Conservation (phyloP, 1,284 basidiomycete genomes). For the Schizophyllum amplum region DNA sequence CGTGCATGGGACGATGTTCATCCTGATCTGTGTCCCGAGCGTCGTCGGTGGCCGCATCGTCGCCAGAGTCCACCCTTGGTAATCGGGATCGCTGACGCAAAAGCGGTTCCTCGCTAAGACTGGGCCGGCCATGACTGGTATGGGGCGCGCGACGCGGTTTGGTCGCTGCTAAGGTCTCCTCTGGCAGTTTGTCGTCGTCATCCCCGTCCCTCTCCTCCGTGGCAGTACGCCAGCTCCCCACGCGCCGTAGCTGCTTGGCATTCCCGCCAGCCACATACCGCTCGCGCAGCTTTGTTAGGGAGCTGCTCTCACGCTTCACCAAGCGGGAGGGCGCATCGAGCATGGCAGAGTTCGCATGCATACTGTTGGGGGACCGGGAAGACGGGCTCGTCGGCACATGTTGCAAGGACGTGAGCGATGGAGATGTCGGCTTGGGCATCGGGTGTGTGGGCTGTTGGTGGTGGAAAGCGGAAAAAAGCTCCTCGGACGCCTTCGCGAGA, state of each 20-base stretch:
- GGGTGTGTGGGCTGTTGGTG: background rate
- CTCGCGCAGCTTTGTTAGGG: background rate
- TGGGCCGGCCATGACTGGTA: too few relatives aligned
- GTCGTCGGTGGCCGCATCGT: too few relatives aligned
- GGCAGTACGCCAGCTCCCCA: background rate
- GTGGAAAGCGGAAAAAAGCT: background rate
- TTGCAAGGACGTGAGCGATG: background rate
- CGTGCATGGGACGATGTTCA: too few relatives aligned
- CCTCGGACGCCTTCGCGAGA: background rate
- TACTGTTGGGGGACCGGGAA: background rate
- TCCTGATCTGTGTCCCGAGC: too few relatives aligned
- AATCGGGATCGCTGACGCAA: too few relatives aligned
- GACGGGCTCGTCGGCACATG: background rate
- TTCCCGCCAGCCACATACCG: background rate
- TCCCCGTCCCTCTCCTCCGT: background rate
- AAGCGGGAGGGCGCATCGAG: background rate
- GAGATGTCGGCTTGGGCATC: background rate
- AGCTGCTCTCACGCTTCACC: background rate
- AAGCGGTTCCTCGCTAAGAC: too few relatives aligned
- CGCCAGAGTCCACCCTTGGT: too few relatives aligned
- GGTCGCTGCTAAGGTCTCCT: background rate
- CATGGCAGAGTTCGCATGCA: background rate
- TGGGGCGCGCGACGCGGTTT: too few relatives aligned
- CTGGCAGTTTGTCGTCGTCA: background rate
- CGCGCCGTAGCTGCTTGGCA: background rate